Evolutionary conservation across 495 filamentous ascomycete species (phyloP).

Genomic region (Zalerion maritima): DNA sequence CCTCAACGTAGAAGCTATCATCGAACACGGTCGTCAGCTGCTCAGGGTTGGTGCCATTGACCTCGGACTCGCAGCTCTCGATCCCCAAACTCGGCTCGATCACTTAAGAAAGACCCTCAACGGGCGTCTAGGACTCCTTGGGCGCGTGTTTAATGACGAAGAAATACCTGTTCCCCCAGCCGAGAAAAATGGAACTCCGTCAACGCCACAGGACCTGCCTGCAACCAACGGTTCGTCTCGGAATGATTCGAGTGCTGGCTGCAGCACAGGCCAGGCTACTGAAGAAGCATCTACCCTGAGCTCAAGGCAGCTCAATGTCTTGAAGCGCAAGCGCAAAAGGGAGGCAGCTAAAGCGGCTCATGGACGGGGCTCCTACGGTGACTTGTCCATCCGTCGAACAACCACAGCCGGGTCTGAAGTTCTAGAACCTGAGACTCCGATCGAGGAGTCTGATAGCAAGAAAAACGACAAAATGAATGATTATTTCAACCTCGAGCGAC

Average conservation of each 20-base stretch:
- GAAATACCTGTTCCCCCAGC: slow-evolving; percentile 43
- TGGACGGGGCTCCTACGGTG: slow-evolving; percentile 61
- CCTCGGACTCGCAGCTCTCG: slow-evolving; percentile 64
- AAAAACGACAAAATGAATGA: slow-evolving; percentile 69
- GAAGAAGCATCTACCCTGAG: slow-evolving; percentile 70
- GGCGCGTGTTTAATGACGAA: slow-evolving; percentile 66
- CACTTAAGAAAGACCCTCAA: slow-evolving; percentile 81
- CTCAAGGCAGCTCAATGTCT: slow-evolving; percentile 79
- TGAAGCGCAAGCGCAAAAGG: slow-evolving; percentile 80
- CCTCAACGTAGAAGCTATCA: slow-evolving; percentile 63
- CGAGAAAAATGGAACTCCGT: slow-evolving; percentile 23
- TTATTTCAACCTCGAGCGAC: slow-evolving; percentile 75
- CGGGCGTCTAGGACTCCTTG: slow-evolving; percentile 68
- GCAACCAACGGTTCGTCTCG: slow-evolving; percentile 27
- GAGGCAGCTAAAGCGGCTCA: slow-evolving; percentile 67
- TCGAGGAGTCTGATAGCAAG: slow-evolving; percentile 42
- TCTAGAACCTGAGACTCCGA: slow-evolving; percentile 38
- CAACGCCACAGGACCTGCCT: slow-evolving; percentile 24
- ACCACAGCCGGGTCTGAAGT: slow-evolving; percentile 39
- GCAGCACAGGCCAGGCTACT: slow-evolving; percentile 23
- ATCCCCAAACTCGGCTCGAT: slow-evolving; percentile 62
- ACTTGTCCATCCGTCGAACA: slow-evolving; percentile 56
- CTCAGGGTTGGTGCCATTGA: slow-evolving; percentile 74
- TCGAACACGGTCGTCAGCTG: slow-evolving; percentile 68
- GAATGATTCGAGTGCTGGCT: slow-evolving; percentile 18